Evolutionary conservation across 192 early-diverging fungal species (phyloP).

Genomic region (Umbelopsis isabellina): DNA sequence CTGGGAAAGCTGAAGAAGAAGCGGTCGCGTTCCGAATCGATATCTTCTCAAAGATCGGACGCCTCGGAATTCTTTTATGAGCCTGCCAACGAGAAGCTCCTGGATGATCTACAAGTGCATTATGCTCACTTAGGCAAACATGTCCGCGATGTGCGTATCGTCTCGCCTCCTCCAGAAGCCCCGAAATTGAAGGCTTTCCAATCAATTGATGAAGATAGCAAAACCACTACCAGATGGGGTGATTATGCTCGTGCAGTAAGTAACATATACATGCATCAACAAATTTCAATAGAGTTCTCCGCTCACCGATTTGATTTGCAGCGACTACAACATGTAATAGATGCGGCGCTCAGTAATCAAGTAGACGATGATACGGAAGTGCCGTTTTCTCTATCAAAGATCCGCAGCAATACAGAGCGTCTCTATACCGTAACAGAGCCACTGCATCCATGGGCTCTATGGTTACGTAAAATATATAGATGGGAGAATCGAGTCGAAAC

Average conservation of each 20-base stretch:
- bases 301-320: not conserved
- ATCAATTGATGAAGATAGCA: constrained; percentile 5
- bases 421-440: constrained; percentile 23
- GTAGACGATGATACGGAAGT: constrained; percentile 17
- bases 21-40: constrained; percentile 6
- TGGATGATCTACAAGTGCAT: constrained; percentile 6
- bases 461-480: constrained; percentile 22
- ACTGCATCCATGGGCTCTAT: not conserved
- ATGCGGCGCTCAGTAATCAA: constrained; percentile 20
- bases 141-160: constrained; percentile 30
- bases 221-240: constrained; percentile 20
- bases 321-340: constrained; percentile 27
- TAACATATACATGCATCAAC: not conserved
- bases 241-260: constrained; percentile 27
- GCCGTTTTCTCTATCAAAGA: constrained; percentile 24
- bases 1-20: constrained; percentile 18
- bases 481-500: constrained; percentile 37
- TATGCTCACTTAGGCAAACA: constrained; percentile 32
- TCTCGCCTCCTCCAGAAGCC: not conserved
- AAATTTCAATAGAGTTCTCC: not conserved
- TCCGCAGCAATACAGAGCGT: constrained; percentile 24
- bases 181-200: constrained; percentile 16
- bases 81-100: not conserved
- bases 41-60: constrained; percentile 19
- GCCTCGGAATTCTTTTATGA: not conserved